Conservation (phyloP, 2,329 filamentous ascomycete species). For the Ophiocordyceps sinensis region DNA sequence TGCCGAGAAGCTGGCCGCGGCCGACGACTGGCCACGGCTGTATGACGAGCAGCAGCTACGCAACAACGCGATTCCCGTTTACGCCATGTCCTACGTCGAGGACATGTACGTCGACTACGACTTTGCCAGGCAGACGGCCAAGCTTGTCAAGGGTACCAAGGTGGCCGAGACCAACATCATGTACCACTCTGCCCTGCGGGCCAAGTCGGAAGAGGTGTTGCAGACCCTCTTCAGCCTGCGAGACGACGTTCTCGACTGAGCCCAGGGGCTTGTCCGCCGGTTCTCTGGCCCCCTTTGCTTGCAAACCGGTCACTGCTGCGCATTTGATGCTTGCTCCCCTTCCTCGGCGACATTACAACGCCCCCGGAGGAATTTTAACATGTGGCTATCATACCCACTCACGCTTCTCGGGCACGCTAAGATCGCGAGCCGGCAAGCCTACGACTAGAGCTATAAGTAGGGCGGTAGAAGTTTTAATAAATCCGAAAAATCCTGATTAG, state of each 20-base stretch:
- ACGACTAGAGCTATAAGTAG: too few species aligned
- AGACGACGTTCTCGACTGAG: constrained; percentile 48
- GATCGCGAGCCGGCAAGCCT: too few species aligned
- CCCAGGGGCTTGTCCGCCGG: constrained; percentile 19
- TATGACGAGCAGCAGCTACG: constrained; percentile 63
- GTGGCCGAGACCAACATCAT: constrained; percentile 74
- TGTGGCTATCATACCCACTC: too few species aligned
- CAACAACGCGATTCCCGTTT: constrained; percentile 71
- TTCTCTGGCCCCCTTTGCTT: too few species aligned
- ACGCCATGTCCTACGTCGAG: constrained; percentile 68
- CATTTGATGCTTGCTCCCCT: too few species aligned
- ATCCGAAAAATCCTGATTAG: too few species aligned
- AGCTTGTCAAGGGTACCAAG: constrained; percentile 60
- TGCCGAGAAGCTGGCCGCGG: constrained; percentile 55
- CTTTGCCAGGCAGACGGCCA: constrained; percentile 58
- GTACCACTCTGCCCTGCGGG: constrained; percentile 73
- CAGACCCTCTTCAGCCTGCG: constrained; percentile 61
- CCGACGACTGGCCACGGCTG: constrained; percentile 56
- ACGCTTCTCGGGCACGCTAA: too few species aligned
- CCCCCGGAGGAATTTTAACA: too few species aligned
- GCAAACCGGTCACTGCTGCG: too few species aligned
- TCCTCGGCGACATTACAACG: too few species aligned
- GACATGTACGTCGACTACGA: constrained; percentile 88
- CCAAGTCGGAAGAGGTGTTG: constrained; percentile 62
- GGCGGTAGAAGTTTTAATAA: too few species aligned